Percentiles rank a stretch among this genome's conserved stretches.
Evolutionary conservation across 2,329 filamentous ascomycete species (phyloP).

Genomic region (Colletotrichum costaricense): DNA sequence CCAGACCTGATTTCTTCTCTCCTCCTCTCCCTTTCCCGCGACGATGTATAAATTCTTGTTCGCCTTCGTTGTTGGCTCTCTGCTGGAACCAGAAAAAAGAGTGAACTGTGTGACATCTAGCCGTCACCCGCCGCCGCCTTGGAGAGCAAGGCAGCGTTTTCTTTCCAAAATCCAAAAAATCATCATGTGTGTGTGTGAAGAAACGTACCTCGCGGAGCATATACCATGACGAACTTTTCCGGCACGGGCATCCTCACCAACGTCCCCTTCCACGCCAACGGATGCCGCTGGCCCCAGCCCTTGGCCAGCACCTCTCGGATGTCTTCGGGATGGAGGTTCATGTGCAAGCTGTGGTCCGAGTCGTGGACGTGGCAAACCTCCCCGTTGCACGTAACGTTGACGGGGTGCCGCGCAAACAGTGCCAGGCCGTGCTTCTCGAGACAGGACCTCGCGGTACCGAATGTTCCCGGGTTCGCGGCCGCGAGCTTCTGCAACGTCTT

Average conservation of each 20-base stretch:
- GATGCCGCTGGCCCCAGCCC: slow-evolving; percentile 82
- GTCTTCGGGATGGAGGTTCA: slow-evolving; percentile 84
- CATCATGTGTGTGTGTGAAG: not conserved
- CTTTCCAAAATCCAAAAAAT: not conserved
- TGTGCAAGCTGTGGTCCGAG: slow-evolving; percentile 80
- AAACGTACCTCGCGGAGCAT: slow-evolving; percentile 73
- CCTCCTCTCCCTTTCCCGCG: not conserved
- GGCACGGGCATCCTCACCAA: slow-evolving; percentile 75
- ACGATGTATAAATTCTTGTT: not conserved
- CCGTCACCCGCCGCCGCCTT: not conserved
- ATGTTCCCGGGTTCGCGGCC: slow-evolving; percentile 53
- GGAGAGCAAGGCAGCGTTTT: not conserved
- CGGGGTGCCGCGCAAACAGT: slow-evolving; percentile 74
- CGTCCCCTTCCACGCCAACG: slow-evolving; percentile 74
- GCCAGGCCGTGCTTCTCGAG: slow-evolving; percentile 86
- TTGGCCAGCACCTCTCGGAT: slow-evolving; percentile 77
- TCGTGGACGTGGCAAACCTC: slow-evolving; percentile 86
- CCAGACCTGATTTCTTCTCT: not conserved
- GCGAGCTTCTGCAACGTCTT: slow-evolving; percentile 64
- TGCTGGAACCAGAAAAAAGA: not conserved
- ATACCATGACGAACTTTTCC: slow-evolving; percentile 82
- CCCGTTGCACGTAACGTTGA: slow-evolving; percentile 79
- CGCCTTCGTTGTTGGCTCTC: not conserved
- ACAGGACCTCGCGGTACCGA: slow-evolving; percentile 76
- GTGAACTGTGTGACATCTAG: not conserved